Evolutionary conservation across 495 filamentous ascomycete genomes (phyloP), one percentile per base, ranked within the genome.

Genomic region (Aspergillus leporis): DNA sequence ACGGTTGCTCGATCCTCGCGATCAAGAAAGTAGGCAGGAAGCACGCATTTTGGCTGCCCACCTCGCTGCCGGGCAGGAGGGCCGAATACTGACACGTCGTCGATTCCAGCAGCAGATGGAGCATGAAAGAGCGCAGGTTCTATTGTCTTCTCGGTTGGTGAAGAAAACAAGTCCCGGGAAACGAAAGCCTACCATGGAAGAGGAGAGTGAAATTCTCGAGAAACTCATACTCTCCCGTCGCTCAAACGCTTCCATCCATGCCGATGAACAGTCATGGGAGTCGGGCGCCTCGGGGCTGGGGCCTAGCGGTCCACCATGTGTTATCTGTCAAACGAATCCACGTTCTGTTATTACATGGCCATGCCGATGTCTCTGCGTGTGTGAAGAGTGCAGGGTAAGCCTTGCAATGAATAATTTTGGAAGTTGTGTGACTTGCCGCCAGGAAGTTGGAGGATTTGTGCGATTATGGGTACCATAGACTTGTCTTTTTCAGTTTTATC

Each of bases 331-430:
- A 68, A 84, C 84, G 25, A 83, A 79, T n/a, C 89, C 92, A 18
- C 82, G 94, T 22, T 96, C 89, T 5, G 89, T 98, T 51, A 88
- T 98, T 55, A 89, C 96, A 4, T 98, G 95, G 95, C 94, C 94
- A 3, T 98, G 94, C 67, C 86, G 95, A 19, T 98, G 94, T 69
- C 80, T 98, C 46, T 92, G 90, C 60, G 78, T 97, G 23, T 98
- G 94, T 66, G 94, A 98, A 67, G 94, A 98, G 55, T 98, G 94
- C 71, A 80, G 94, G 19, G 88, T 98, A 23, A 91, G 89, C 53
- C 81, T 98, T 31, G 94, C 94, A 8, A 90, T 95, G 89, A 97
- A 96, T 65, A 98, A 98, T 72, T 97, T 93, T 66, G 88, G 91
- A 45, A 93, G 88, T 64, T 98, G 94, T 63, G 92, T 97, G 21